Percentiles rank a stretch among this genome's conserved stretches.
Conservation (phyloP, 768 basidiomycete genomes). For the Boletus rufocinnamomeus region DNA sequence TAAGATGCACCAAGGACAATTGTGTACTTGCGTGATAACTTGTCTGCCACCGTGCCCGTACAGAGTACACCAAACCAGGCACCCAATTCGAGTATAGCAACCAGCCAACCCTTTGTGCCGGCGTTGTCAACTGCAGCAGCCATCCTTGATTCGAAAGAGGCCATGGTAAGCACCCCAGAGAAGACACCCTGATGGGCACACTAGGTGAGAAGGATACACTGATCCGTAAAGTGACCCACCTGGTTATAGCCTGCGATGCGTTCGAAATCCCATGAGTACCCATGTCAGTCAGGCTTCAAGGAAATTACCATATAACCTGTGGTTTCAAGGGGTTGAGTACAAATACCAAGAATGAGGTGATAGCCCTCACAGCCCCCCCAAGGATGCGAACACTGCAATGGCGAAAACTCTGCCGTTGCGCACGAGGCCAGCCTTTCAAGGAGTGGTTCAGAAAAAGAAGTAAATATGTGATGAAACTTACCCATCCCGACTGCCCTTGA, state of each 20-base stretch:
- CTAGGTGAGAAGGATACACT: background rate
- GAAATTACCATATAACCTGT: constrained; percentile 60
- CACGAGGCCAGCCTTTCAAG: constrained; percentile 53
- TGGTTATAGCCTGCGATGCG: constrained; percentile 60
- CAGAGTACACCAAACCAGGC: constrained; percentile 77
- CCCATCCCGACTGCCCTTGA: constrained; percentile 69
- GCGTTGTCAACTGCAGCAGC: constrained; percentile 51
- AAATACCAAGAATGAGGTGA: background rate
- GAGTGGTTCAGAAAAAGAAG: background rate
- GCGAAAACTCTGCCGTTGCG: constrained; percentile 65
- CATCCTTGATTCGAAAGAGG: constrained; percentile 55
- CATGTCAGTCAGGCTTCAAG: constrained; percentile 8
- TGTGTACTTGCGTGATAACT: constrained; percentile 71
- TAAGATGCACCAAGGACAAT: constrained; percentile 53
- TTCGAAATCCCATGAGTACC: constrained; percentile 2
- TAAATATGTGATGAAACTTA: constrained; percentile 28
- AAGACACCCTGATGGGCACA: constrained; percentile 61
- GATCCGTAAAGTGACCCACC: constrained; percentile 33
- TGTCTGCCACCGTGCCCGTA: constrained; percentile 73
- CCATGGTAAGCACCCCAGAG: constrained; percentile 68
- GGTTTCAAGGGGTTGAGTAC: constrained; percentile 7
- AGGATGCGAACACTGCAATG: constrained; percentile 75
- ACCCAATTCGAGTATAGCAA: constrained; percentile 71
- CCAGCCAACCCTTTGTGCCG: constrained; percentile 68
- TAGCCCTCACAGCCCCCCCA: constrained; percentile 67